phyloP scores from a whole-genome alignment of 805 yeast species.

The Zygotorulaspora chibaensis region DNA sequence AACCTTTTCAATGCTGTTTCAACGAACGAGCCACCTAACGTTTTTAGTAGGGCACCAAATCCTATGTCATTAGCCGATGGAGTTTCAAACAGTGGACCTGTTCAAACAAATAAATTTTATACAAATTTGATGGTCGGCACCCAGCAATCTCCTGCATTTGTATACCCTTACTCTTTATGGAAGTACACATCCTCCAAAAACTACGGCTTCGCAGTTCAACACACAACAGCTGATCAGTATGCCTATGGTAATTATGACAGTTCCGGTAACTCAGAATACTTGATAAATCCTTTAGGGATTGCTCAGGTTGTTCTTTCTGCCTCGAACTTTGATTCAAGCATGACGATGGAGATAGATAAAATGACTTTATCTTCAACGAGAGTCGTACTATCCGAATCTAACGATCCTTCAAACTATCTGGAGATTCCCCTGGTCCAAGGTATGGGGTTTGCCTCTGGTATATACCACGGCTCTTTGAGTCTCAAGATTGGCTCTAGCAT shows the following conservation, averaged over 20 bases:
- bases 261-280: conserved; percentile 39
- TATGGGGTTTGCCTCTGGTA: conserved; percentile 53
- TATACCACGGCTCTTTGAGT: conserved; percentile 33
- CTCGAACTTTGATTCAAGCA: conserved; percentile 40
- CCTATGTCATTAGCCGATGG: conserved; percentile 46
- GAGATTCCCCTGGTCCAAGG: conserved; percentile 54
- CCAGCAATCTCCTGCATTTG: conserved; percentile 52
- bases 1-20: conserved; percentile 49
- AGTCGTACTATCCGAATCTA: conserved; percentile 37
- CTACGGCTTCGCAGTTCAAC: conserved; percentile 61
- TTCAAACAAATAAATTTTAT: conserved; percentile 74
- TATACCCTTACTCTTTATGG: conserved; percentile 65
- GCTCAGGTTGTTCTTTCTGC: conserved; percentile 57
- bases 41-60: conserved; percentile 44
- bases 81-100: conserved; percentile 43
- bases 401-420: conserved; percentile 36
- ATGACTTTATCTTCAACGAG: conserved; percentile 50
- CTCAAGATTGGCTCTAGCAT: conserved; percentile 46
- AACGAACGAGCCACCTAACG: conserved; percentile 42
- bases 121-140: conserved; percentile 55
- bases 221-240: conserved; percentile 41
- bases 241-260: conserved; percentile 45
- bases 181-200: conserved; percentile 43
- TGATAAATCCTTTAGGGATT: conserved; percentile 51
- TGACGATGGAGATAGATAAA: conserved; percentile 42